Evolutionary conservation across 768 basidiomycete species (phyloP), one percentile per base, ranked within the genome.

Genomic region (Leccinellum luteum): DNA sequence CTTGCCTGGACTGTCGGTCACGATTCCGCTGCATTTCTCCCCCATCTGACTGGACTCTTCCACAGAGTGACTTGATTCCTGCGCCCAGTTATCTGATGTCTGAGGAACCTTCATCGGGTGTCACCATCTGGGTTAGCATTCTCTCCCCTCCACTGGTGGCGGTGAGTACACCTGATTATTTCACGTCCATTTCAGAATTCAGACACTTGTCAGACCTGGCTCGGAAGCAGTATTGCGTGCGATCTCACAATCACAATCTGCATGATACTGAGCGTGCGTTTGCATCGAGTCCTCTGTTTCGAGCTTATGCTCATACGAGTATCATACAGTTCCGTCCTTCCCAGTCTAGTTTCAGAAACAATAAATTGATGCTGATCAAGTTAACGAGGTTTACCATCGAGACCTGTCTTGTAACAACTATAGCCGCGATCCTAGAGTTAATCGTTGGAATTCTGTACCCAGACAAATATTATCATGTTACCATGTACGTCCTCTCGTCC

Each of bases 181-280:
- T 32, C 4, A 0, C 1, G 3, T 5, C 14, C 3, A 38, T n/a
- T 15, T 13, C 15, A 4, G 2, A 34, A 51, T 15, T 8, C n/a
- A 34, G 10, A 35, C 27, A 23, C 34, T 7, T 50, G 15, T n/a
- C 31, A 67, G 65, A 58, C 28, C 25, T 67, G 67, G 64, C 62
- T 69, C 3, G 65, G 45, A 5, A 56, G 66, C 27, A 67, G 52
- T 19, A 15, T 56, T 4, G 48, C 45, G 8, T 66, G 65, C 31
- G 60, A 68, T 52, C n/a, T 57, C 7, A 52, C 57, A 8, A 68
- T 69, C 4, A 62, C 66, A 6, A 32, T 54, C 27, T 69, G 53
- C 54, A 67, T 67, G 63, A 21, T 54, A 4, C 21, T 57, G 6
- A 48, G 52, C 4, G 67, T 64, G 43, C 44, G 15, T 6, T 17